Evolutionary conservation across 306 rosid species (phyloP).

Genomic region (Alnus glutinosa): DNA sequence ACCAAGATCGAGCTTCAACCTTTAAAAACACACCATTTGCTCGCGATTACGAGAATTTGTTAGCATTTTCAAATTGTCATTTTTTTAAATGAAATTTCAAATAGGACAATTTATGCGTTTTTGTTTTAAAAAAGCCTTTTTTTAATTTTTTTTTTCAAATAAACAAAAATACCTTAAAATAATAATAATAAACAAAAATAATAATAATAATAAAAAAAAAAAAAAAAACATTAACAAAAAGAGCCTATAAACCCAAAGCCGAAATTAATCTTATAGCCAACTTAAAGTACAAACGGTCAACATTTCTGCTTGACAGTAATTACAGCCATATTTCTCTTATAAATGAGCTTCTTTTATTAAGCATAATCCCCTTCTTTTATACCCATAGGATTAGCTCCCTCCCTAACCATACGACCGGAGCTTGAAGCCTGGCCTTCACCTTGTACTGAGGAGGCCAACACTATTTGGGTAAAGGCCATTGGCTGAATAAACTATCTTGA

Average conservation of each 20-base stretch:
- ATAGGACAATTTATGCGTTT: no score
- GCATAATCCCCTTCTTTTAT: neutral
- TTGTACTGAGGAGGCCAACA: neutral
- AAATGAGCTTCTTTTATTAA: neutral
- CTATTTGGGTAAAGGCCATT: neutral
- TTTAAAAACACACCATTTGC: no score
- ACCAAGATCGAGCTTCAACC: no score
- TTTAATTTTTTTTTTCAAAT: no score
- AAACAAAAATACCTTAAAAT: no score
- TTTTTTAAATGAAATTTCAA: no score
- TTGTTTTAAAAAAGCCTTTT: no score
- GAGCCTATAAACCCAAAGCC: neutral
- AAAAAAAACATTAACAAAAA: no score
- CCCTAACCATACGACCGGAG: neutral
- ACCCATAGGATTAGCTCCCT: neutral
- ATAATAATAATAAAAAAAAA: no score
- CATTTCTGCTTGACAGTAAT: slow-evolving; percentile 9
- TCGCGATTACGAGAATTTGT: no score
- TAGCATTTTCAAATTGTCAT: no score
- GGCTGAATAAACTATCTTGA: slow-evolving; percentile 5
- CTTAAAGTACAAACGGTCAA: slow-evolving; percentile 6
- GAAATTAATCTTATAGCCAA: neutral
- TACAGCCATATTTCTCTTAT: slow-evolving; percentile 4
- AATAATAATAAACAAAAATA: no score
- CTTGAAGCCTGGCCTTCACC: neutral